Percentiles rank a stretch among this genome's conserved stretches.
phyloP scores from a whole-genome alignment of 495 filamentous ascomycete genomes.

The Trichocladium antarcticum region DNA sequence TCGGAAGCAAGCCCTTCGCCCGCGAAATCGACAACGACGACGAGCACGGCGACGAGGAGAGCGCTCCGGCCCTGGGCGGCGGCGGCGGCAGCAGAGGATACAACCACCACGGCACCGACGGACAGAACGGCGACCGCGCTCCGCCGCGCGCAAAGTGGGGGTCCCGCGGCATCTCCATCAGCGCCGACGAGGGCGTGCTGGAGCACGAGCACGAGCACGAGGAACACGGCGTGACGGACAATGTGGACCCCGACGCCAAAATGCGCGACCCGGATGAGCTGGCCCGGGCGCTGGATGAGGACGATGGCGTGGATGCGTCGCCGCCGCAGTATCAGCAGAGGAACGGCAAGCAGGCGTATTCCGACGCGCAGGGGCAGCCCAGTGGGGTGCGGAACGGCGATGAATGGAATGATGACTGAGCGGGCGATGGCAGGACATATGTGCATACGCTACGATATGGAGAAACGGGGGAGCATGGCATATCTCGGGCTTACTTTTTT shows the following conservation, averaged over 20 bases:
- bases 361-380: slow-evolving; percentile 9
- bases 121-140: slow-evolving; percentile 14
- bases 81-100: slow-evolving; percentile 17
- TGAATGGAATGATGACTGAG: slow-evolving; percentile 15
- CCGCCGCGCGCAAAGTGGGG: slow-evolving; percentile 53
- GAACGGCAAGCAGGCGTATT: background rate
- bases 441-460: too few relatives aligned
- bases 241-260: slow-evolving; percentile 42
- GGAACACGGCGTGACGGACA: slow-evolving; percentile 29
- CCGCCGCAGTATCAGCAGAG: background rate
- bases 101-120: slow-evolving; percentile 10
- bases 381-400: slow-evolving; percentile 30
- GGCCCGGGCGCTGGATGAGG: slow-evolving; percentile 41
- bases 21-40: slow-evolving; percentile 13
- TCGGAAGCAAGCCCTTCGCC: slow-evolving; percentile 39
- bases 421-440: too few relatives aligned
- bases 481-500: too few relatives aligned
- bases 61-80: slow-evolving; percentile 33
- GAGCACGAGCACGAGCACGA: slow-evolving; percentile 34
- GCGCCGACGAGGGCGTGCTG: slow-evolving; percentile 63
- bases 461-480: too few relatives aligned
- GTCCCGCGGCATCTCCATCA: slow-evolving; percentile 63
- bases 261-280: slow-evolving; percentile 49
- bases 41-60: slow-evolving; percentile 38
- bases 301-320: slow-evolving; percentile 27